Evolutionary conservation across 495 filamentous ascomycete species (phyloP).

Genomic region (Pyronema domesticum): DNA sequence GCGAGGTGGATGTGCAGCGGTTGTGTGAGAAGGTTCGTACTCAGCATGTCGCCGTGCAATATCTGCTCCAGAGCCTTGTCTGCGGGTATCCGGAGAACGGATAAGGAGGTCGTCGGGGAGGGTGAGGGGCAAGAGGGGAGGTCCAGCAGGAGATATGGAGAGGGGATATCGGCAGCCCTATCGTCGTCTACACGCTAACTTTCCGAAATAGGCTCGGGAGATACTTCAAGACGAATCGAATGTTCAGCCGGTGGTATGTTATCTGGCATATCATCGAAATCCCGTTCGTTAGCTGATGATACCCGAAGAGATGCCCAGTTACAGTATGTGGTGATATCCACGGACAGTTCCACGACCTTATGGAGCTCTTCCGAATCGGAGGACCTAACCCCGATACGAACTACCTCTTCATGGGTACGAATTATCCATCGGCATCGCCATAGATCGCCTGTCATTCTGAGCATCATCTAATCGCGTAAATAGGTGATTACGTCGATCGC

Average conservation of each 20-base stretch:
- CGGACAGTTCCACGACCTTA: slow-evolving; percentile 83
- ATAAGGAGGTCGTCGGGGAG: no score
- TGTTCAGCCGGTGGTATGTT: slow-evolving; percentile 91
- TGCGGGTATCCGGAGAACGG: background rate
- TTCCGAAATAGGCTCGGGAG: slow-evolving; percentile 56
- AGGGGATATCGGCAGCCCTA: no score
- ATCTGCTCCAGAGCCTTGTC: background rate
- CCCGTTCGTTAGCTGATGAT: background rate
- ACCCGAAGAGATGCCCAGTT: slow-evolving; percentile 68
- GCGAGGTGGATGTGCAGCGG: slow-evolving; percentile 84
- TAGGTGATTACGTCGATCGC: slow-evolving; percentile 91
- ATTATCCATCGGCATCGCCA: background rate
- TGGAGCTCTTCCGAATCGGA: slow-evolving; percentile 88
- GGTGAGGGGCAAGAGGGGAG: no score
- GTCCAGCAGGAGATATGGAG: no score
- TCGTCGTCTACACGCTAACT: no score
- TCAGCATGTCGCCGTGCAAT: background rate
- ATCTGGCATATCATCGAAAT: background rate
- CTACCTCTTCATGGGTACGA: slow-evolving; percentile 80
- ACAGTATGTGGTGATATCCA: slow-evolving; percentile 90
- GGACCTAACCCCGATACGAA: slow-evolving; percentile 86
- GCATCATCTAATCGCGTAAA: slow-evolving; percentile 5
- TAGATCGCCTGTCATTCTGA: background rate
- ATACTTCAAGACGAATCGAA: slow-evolving; percentile 95
- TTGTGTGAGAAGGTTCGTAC: slow-evolving; percentile 83